These are phyloP conservation scores for Patellaria atrata DNA, from an alignment of 495 filamentous ascomycete species.

Conservation along the genomic window DNA sequence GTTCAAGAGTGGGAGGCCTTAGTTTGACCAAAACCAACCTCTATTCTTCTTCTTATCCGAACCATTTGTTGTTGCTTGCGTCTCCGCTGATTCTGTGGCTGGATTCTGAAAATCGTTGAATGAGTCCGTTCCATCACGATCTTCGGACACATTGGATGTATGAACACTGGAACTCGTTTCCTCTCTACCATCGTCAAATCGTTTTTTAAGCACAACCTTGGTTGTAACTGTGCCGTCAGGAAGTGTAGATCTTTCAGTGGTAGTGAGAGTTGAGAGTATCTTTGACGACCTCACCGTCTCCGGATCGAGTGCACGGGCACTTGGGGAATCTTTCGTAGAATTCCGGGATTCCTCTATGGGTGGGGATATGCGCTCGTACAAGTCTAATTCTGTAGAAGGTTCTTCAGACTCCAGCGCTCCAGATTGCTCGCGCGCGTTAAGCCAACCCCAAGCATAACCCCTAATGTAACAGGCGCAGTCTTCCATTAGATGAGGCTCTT, in stretches of 20 bases:
- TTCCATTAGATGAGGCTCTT: too few species aligned
- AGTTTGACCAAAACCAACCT: constrained; percentile 21
- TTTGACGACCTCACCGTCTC: constrained; percentile 6
- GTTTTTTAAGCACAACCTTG: constrained; percentile 43
- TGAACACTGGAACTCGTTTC: constrained; percentile 37
- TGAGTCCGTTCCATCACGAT: constrained; percentile 2
- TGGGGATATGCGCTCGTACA: constrained; percentile 15
- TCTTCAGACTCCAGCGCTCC: constrained; percentile 2
- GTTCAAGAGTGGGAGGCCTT: too few species aligned
- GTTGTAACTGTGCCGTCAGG: constrained; percentile 49
- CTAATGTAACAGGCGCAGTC: too few species aligned
- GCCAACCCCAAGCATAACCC: too few species aligned
- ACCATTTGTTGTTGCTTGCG: too few species aligned
- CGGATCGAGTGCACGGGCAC: constrained; percentile 2
- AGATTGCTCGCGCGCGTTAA: neutral
- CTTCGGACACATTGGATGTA: constrained; percentile 15
- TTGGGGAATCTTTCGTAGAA: constrained; percentile 4
- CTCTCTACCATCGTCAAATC: constrained; percentile 49
- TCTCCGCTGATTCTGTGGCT: too few species aligned
- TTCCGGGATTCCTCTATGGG: constrained; percentile 1
- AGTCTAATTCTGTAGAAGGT: constrained; percentile 16
- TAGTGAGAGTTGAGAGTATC: constrained; percentile 43
- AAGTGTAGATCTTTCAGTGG: constrained; percentile 37
- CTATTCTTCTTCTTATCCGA: constrained; percentile 7
- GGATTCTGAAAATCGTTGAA: constrained; percentile 8